These are phyloP conservation scores for Emericellopsis terricola DNA, from an alignment of 495 filamentous ascomycete genomes.

Conservation along the genomic window DNA sequence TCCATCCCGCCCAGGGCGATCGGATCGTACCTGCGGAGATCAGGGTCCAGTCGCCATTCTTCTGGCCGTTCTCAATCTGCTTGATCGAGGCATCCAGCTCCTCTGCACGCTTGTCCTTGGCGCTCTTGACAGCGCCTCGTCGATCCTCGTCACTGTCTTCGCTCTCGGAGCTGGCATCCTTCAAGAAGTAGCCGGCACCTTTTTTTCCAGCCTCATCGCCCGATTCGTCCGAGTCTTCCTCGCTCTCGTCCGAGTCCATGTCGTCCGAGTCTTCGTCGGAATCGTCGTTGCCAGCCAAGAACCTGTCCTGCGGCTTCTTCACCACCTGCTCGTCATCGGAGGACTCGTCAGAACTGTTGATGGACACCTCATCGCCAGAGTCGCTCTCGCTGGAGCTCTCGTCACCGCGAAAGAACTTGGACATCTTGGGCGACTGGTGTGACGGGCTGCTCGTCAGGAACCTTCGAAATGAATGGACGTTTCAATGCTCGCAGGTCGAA, in stretches of 20 bases:
- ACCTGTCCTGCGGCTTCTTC: conserved; percentile 30
- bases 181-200: conserved; percentile 68
- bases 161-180: conserved; percentile 50
- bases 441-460: not conserved
- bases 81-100: conserved; percentile 80
- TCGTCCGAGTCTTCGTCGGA: conserved; percentile 25
- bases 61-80: conserved; percentile 85
- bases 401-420: conserved; percentile 85
- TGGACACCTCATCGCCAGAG: conserved; percentile 79
- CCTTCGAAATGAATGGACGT: too few relatives aligned
- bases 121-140: conserved; percentile 73
- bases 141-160: conserved; percentile 77
- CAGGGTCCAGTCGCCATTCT: conserved; percentile 92
- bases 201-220: conserved; percentile 40
- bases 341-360: too few relatives aligned
- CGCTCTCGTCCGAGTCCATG: conserved; percentile 27
- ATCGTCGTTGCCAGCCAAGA: conserved; percentile 29
- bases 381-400: conserved; percentile 73
- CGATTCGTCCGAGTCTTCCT: conserved; percentile 42
- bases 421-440: conserved; percentile 36
- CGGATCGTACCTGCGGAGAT: conserved; percentile 62
- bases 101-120: conserved; percentile 91
- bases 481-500: too few relatives aligned
- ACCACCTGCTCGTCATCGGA: conserved; percentile 51
- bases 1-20: not conserved